Percentiles rank a stretch among this genome's conserved stretches.
Conservation (phyloP, 1,284 basidiomycete species). For the Volvariella surrecta region DNA sequence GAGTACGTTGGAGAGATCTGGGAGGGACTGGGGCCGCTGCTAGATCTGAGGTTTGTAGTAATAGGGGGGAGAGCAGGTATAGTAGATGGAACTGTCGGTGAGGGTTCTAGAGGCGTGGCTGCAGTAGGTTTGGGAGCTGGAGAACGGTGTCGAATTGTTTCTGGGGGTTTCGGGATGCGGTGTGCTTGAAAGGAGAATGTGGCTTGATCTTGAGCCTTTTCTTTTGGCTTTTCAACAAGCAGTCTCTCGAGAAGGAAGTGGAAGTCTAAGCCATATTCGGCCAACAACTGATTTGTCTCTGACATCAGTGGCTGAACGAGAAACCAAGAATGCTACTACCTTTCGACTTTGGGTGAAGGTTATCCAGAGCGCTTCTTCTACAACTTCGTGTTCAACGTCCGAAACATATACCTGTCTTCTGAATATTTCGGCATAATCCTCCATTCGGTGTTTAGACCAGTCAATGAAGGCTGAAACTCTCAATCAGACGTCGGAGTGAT, state of each 20-base stretch:
- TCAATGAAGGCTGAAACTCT: slow-evolving; percentile 72
- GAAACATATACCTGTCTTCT: slow-evolving; percentile 86
- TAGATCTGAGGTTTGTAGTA: not conserved
- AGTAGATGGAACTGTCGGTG: slow-evolving; percentile 1
- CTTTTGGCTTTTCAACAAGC: slow-evolving; percentile 45
- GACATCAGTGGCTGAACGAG: too few species aligned
- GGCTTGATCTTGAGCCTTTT: slow-evolving; percentile 16
- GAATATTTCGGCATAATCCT: slow-evolving; percentile 81
- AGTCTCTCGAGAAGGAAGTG: slow-evolving; percentile 75
- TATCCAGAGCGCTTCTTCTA: slow-evolving; percentile 72
- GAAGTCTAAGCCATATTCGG: slow-evolving; percentile 92
- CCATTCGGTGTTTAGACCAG: slow-evolving; percentile 88
- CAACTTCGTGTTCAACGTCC: slow-evolving; percentile 57
- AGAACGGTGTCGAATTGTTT: slow-evolving; percentile 12
- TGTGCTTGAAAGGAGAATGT: slow-evolving; percentile 28
- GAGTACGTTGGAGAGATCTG: not conserved
- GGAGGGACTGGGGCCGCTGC: not conserved
- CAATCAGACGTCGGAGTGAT: slow-evolving; percentile 2
- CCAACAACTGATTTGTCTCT: slow-evolving; percentile 50
- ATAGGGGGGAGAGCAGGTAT: slow-evolving; percentile 3
- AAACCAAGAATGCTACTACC: slow-evolving; percentile 31
- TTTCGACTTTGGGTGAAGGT: slow-evolving; percentile 75
- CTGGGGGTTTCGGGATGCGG: slow-evolving; percentile 22
- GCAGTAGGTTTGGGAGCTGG: slow-evolving; percentile 9
- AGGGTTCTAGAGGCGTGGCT: not conserved